phyloP scores from a whole-genome alignment of 352 stramenopile genomes.

The Pythium guiyangense region DNA sequence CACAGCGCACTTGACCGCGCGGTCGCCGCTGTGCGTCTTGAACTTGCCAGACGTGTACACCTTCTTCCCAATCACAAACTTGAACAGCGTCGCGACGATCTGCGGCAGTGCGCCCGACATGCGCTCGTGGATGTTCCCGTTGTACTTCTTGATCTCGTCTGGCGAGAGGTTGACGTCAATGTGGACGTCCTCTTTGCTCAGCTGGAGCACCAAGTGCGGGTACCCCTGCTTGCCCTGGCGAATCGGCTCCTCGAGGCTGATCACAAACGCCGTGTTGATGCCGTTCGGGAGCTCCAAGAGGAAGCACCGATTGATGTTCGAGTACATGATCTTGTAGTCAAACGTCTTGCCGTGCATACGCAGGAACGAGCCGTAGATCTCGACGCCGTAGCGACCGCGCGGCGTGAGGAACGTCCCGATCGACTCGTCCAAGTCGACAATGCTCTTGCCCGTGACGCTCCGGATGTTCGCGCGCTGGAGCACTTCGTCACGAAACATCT shows the following conservation, averaged over 20 bases:
- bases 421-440: constrained; percentile 95
- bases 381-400: constrained; percentile 96
- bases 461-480: constrained; percentile 82
- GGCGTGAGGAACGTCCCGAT: constrained; percentile 98
- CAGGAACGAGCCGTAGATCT: constrained; percentile 97
- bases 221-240: constrained; percentile 98
- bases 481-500: constrained; percentile 83
- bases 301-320: constrained; percentile 98
- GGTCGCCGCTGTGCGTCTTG: constrained; percentile 82
- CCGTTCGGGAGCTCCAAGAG: constrained; percentile 96
- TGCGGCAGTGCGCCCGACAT: constrained; percentile 96
- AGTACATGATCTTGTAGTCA: constrained; percentile 99
- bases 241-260: constrained; percentile 98
- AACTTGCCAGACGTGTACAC: constrained; percentile 95
- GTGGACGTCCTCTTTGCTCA: constrained; percentile 83
- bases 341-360: constrained; percentile 98
- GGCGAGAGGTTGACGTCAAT: constrained; percentile 94
- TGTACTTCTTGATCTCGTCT: constrained; percentile 98
- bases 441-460: constrained; percentile 94
- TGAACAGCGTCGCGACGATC: constrained; percentile 98
- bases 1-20: constrained; percentile 88
- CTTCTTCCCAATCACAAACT: constrained; percentile 95
- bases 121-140: constrained; percentile 93
- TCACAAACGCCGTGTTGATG: constrained; percentile 97
- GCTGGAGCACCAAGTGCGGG: constrained; percentile 97